Evolutionary conservation across 2,329 filamentous ascomycete species (phyloP).

Genomic region (Colletotrichum abscissum): DNA sequence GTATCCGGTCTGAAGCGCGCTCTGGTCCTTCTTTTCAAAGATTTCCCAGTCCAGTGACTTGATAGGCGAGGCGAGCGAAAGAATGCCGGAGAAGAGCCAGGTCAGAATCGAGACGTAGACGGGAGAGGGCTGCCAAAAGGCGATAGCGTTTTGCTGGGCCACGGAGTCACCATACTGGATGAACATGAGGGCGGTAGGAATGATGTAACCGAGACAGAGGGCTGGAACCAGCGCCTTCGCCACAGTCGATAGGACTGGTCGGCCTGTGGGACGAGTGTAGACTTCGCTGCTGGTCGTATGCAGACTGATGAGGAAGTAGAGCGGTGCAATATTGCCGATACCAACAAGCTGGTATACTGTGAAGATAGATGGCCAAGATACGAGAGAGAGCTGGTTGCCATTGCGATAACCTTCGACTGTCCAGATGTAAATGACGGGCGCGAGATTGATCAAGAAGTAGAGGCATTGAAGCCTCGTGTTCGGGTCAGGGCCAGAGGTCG

Average conservation of each 20-base stretch:
- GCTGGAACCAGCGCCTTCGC: conserved; percentile 37
- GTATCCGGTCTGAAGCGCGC: not conserved
- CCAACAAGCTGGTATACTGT: conserved; percentile 29
- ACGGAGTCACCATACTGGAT: not conserved
- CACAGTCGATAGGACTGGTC: conserved; percentile 24
- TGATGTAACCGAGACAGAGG: conserved; percentile 31
- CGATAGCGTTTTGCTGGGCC: conserved; percentile 22
- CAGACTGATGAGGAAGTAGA: conserved; percentile 30
- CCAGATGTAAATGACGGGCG: conserved; percentile 40
- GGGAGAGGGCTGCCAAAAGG: conserved; percentile 28
- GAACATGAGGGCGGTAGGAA: conserved; percentile 32
- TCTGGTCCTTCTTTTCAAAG: conserved; percentile 4
- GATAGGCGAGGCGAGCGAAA: not conserved
- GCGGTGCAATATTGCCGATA: conserved; percentile 27
- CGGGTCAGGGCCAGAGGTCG: not conserved
- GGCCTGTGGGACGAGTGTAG: conserved; percentile 26
- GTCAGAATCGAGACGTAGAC: conserved; percentile 10
- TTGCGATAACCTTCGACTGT: conserved; percentile 40
- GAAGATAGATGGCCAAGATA: conserved; percentile 35
- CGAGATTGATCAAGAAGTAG: conserved; percentile 37
- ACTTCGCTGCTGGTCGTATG: not conserved
- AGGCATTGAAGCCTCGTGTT: conserved; percentile 4
- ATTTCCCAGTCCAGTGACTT: conserved; percentile 16
- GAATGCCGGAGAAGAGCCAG: not conserved
- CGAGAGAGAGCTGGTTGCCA: conserved; percentile 32